A percentile compares a stretch with the other conserved stretches of the same genome.
Evolutionary conservation across 116 monocot species (phyloP).

Genomic region (Posidonia oceanica): DNA sequence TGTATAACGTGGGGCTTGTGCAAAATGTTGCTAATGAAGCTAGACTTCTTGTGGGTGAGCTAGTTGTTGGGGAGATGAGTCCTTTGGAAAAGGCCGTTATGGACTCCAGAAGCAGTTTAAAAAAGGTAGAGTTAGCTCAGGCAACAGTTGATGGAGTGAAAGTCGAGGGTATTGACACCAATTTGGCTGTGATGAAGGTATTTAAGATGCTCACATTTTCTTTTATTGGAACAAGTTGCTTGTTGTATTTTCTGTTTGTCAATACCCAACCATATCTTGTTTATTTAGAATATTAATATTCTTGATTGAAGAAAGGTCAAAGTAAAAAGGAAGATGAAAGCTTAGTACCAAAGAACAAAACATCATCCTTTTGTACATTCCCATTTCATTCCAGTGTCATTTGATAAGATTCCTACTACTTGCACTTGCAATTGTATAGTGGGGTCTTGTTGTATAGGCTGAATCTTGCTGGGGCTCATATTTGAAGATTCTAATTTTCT

Average conservation of each 20-base stretch:
- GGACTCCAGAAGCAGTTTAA: constrained; percentile 56
- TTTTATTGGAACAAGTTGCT: neutral
- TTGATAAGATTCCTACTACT: too few relatives aligned
- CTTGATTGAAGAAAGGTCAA: too few relatives aligned
- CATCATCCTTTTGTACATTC: too few relatives aligned
- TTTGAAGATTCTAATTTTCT: too few relatives aligned
- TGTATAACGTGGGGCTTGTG: constrained; percentile 61
- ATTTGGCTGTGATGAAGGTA: constrained; percentile 98
- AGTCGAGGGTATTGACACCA: constrained; percentile 84
- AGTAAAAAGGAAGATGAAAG: too few relatives aligned
- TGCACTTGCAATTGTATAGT: too few relatives aligned
- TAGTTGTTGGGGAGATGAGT: constrained; percentile 74
- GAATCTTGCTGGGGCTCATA: too few relatives aligned
- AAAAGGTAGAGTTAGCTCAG: constrained; percentile 70
- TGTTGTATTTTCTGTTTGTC: neutral
- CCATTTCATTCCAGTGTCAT: too few relatives aligned
- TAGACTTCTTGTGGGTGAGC: constrained; percentile 77
- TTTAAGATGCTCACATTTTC: neutral
- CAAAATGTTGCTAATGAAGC: constrained; percentile 31
- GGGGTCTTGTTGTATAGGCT: too few relatives aligned
- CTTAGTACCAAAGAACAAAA: too few relatives aligned
- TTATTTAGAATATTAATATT: too few relatives aligned
- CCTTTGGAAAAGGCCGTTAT: constrained; percentile 56
- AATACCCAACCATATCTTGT: neutral
- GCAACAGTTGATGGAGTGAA: constrained; percentile 82